Conservation (phyloP, 176 grass and related monocot species). For the Juncus inflexus region DNA sequence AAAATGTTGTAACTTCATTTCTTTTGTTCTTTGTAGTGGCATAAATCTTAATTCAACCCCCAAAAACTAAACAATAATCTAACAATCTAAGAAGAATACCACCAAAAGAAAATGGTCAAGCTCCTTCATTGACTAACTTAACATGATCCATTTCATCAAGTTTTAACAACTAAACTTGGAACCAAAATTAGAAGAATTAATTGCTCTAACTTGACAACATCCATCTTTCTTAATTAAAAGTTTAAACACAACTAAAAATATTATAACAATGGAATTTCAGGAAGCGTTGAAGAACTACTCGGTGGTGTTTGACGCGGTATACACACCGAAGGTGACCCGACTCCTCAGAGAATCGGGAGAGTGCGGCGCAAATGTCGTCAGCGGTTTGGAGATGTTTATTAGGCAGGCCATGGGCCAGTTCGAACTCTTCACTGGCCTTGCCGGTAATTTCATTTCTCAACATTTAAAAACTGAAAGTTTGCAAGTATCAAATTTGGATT, state of each 20-base stretch:
- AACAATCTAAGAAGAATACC: no score
- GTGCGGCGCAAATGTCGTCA: constrained; percentile 74
- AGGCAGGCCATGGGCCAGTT: constrained; percentile 93
- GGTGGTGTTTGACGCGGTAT: constrained; percentile 91
- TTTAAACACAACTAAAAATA: background rate
- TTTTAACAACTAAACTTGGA: no score
- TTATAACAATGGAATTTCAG: constrained; percentile 34
- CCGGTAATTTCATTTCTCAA: constrained; percentile 40
- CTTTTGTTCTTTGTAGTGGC: no score
- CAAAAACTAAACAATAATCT: no score
- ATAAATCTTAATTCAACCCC: no score
- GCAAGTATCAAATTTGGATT: constrained; percentile 1
- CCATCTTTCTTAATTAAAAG: background rate
- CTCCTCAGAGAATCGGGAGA: constrained; percentile 81
- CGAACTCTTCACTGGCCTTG: constrained; percentile 75
- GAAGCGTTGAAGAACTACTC: constrained; percentile 79
- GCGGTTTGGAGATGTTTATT: constrained; percentile 97
- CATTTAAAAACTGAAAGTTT: constrained; percentile 2
- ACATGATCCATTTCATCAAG: no score
- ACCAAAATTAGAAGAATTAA: background rate
- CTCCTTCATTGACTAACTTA: no score
- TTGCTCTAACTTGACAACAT: background rate
- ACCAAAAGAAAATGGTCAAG: no score
- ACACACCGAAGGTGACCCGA: constrained; percentile 88
- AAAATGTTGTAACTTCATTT: no score